Base-by-base conservation (phyloP, 1,284 basidiomycete genomes). In the Agaricales sp. region DNA sequence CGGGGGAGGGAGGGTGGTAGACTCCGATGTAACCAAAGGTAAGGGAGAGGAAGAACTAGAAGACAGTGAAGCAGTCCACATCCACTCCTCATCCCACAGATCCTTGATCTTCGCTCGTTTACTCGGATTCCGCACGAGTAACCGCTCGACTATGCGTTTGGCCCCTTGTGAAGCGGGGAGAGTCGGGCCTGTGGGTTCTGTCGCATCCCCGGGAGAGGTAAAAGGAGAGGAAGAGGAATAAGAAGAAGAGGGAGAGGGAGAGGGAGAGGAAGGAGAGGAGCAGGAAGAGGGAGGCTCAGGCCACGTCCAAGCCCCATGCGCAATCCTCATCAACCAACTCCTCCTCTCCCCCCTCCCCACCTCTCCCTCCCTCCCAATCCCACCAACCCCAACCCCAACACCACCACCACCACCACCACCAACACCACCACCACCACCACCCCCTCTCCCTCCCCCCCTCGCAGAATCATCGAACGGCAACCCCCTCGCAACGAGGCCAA, bases 301-400 rank as follows among this genome's bases (percentile, higher is more conserved):
- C 87, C 86, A 92, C 39, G 67, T 61, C 62, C 82, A 92, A 57
- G 87, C 82, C 43, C 80, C 85, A 58, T 80, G 77, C 3, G 87
- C 88, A 57, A 93, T 91, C 50, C 78, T 73, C 70, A 88, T 78
- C 57, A 92, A 65, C 70, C 78, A 75, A 49, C 67, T 68, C 52
- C 73, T 64, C 52, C 78, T 62, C 63, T 63, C 56, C 64, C 30
- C 59, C 59, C 30, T 51, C 49, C 45, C 54, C 55, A 30, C 57
- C 56, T 3, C 51, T 57, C 11, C 47, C 53, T 66, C 66, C 4
- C 63, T 62, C 3, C 64, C 61, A 44, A 67, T 65, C 46, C 57
- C 63, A 74, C 66, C 57, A 77, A 57, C 57, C 63, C 59, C 52
- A 63, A 57, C 51, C 64, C 58, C 66, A 26, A 22, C 54, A 53